Evolutionary conservation across 2,329 filamentous ascomycete genomes (phyloP).

Genomic region (Pyrenophora seminiperda): DNA sequence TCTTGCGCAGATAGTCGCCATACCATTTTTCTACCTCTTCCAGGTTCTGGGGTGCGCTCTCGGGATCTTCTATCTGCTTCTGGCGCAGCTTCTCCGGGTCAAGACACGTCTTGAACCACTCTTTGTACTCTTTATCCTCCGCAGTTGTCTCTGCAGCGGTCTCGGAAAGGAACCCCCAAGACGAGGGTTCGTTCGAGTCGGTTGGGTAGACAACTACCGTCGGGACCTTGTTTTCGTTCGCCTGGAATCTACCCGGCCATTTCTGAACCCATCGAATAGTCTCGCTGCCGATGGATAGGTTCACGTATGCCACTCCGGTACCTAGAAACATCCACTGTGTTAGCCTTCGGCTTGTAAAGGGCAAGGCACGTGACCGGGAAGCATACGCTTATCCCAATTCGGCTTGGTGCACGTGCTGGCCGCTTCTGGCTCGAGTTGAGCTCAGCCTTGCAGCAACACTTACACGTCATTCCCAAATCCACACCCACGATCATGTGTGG

Average conservation of each 20-base stretch:
- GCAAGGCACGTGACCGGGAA: constrained; percentile 5
- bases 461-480: constrained; percentile 49
- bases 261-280: constrained; percentile 50
- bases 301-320: constrained; percentile 48
- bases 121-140: constrained; percentile 52
- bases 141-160: constrained; percentile 45
- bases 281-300: constrained; percentile 43
- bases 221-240: constrained; percentile 62
- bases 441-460: constrained; percentile 19
- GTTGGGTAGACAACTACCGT: constrained; percentile 57
- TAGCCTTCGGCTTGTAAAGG: constrained; percentile 1
- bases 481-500: constrained; percentile 44
- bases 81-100: constrained; percentile 53
- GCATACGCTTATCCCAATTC: constrained; percentile 3
- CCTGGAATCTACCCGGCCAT: constrained; percentile 60
- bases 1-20: constrained; percentile 55
- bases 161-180: constrained; percentile 61
- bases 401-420: not conserved
- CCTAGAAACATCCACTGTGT: constrained; percentile 18
- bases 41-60: constrained; percentile 51
- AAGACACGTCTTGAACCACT: constrained; percentile 64
- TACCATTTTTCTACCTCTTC: constrained; percentile 55
- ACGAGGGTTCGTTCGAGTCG: constrained; percentile 47
- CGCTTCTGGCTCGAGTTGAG: not conserved
- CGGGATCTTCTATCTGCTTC: constrained; percentile 52